These are phyloP conservation scores for Hebeloma cylindrosporum DNA, from an alignment of 768 basidiomycete genomes.

Conservation along the genomic window DNA sequence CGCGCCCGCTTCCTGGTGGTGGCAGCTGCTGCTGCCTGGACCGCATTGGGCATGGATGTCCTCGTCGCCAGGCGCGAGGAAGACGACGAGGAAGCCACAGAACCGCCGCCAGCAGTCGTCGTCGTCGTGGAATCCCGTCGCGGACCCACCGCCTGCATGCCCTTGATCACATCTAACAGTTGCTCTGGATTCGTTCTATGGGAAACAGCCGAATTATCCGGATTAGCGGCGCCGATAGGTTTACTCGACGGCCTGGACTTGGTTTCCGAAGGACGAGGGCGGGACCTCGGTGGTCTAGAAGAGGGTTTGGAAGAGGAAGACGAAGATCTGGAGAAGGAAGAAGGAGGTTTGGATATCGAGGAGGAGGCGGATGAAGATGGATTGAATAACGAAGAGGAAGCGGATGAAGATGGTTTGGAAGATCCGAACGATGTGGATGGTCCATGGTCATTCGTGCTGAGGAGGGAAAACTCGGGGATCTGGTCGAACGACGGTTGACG, in stretches of 20 bases:
- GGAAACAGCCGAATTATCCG: constrained; percentile 9
- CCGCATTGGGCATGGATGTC: constrained; percentile 1
- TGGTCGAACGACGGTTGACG: constrained; percentile 21
- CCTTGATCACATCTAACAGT: constrained; percentile 35
- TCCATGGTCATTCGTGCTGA: constrained; percentile 17
- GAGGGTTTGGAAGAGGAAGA: constrained; percentile 4
- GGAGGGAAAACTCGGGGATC: constrained; percentile 18
- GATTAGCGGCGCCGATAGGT: background rate
- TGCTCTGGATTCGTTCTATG: constrained; percentile 22
- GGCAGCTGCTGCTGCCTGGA: background rate
- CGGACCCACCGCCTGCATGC: constrained; percentile 36
- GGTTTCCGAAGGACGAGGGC: constrained; percentile 14
- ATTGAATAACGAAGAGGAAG: background rate
- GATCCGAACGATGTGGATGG: no score
- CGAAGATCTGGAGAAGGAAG: background rate
- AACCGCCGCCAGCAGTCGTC: constrained; percentile 20
- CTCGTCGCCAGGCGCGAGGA: background rate
- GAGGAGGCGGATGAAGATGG: background rate
- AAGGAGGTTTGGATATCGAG: constrained; percentile 1
- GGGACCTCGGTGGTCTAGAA: constrained; percentile 9
- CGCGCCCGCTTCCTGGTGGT: constrained; percentile 9
- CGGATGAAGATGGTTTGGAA: background rate
- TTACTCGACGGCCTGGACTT: constrained; percentile 6
- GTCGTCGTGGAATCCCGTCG: constrained; percentile 33
- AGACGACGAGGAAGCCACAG: background rate